These are phyloP conservation scores for Metschnikowia continentalis DNA, from an alignment of 805 yeast species.

Conservation along the genomic window DNA sequence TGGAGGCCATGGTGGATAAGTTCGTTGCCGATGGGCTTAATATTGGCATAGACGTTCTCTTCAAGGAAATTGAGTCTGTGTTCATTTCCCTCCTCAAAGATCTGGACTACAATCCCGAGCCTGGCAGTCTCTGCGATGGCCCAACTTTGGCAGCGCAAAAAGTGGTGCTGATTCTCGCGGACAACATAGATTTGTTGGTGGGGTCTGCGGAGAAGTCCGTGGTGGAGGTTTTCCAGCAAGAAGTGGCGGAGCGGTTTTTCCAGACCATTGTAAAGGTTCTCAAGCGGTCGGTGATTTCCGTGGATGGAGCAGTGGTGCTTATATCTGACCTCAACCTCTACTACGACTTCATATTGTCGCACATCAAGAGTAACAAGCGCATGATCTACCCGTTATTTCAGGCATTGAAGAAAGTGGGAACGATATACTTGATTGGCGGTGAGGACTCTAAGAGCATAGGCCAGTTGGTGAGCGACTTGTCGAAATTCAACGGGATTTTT, in stretches of 20 bases:
- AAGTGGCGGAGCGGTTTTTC: slow-evolving; percentile 84
- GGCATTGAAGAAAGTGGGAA: slow-evolving; percentile 81
- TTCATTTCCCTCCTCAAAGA: slow-evolving; percentile 53
- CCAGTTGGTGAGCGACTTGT: slow-evolving; percentile 72
- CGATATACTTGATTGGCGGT: slow-evolving; percentile 67
- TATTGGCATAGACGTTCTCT: slow-evolving; percentile 84
- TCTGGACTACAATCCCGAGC: slow-evolving; percentile 56
- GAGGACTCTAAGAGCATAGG: slow-evolving; percentile 82
- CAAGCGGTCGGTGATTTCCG: slow-evolving; percentile 66
- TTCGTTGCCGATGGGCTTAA: slow-evolving; percentile 91
- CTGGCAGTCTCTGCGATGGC: slow-evolving; percentile 21
- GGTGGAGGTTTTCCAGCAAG: slow-evolving; percentile 90
- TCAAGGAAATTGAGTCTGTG: slow-evolving; percentile 70
- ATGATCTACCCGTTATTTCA: slow-evolving; percentile 72
- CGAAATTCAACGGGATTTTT: slow-evolving; percentile 83
- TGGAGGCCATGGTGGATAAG: slow-evolving; percentile 79
- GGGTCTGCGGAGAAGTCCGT: slow-evolving; percentile 86
- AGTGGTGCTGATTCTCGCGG: slow-evolving; percentile 57
- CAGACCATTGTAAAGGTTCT: slow-evolving; percentile 70
- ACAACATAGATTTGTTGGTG: slow-evolving; percentile 67
- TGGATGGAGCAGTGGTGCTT: slow-evolving; percentile 75
- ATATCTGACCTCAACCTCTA: slow-evolving; percentile 79
- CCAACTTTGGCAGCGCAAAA: slow-evolving; percentile 61
- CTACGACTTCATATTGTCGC: slow-evolving; percentile 57
- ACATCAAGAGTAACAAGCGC: slow-evolving; percentile 53